Conservation (phyloP, 768 basidiomycete species). For the Tulasnella sp. region DNA sequence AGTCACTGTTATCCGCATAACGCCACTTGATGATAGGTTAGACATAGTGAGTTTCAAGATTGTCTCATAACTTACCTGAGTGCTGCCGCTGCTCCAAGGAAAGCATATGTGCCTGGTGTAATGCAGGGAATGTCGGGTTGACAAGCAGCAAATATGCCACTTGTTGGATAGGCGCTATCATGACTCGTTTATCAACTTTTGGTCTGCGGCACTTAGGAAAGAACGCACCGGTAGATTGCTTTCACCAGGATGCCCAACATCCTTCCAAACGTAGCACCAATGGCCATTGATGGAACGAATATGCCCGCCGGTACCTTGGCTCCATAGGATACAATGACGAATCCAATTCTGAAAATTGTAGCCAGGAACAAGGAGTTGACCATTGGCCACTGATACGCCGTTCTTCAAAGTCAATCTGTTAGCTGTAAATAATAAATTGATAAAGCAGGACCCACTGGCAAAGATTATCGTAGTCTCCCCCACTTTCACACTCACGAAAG, state of each 20-base stretch:
- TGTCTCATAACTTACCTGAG: constrained; percentile 45
- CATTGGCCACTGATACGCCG: constrained; percentile 86
- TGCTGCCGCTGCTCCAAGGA: constrained; percentile 91
- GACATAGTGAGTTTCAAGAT: neutral
- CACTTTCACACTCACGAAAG: constrained; percentile 92
- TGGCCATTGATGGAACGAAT: constrained; percentile 97
- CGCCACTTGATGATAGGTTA: constrained; percentile 43
- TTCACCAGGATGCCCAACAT: constrained; percentile 97
- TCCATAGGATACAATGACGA: constrained; percentile 89
- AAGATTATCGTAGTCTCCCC: constrained; percentile 76
- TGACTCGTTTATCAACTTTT: neutral
- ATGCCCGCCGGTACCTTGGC: constrained; percentile 96
- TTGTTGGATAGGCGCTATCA: constrained; percentile 63
- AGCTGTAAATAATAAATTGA: neutral
- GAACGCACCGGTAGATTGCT: constrained; percentile 63
- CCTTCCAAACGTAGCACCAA: constrained; percentile 91
- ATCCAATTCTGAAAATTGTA: constrained; percentile 70
- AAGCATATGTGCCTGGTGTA: constrained; percentile 96
- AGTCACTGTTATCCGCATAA: constrained; percentile 94
- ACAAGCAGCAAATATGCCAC: constrained; percentile 83
- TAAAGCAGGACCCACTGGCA: constrained; percentile 65
- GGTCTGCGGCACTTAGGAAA: neutral
- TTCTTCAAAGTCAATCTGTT: constrained; percentile 33
- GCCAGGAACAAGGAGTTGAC: constrained; percentile 86
- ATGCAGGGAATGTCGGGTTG: constrained; percentile 90